Percentiles rank a stretch among this genome's conserved stretches.
phyloP scores from a whole-genome alignment of 306 rosid species.

The Medicago ruthenica region DNA sequence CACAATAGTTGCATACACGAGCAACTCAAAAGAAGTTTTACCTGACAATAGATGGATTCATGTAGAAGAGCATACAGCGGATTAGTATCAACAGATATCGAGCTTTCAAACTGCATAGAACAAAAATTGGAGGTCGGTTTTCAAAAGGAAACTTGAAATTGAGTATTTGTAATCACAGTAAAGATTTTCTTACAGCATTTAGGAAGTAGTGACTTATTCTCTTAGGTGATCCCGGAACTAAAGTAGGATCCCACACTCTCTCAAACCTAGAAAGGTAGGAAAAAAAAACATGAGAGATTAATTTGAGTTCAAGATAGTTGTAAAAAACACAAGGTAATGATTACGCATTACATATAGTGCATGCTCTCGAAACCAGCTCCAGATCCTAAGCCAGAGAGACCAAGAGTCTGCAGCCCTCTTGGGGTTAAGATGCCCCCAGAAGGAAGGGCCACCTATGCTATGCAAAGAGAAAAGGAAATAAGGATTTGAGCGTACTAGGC shows the following conservation, averaged over 20 bases:
- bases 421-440: slow-evolving; percentile 92
- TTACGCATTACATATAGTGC: slow-evolving; percentile 77
- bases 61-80: slow-evolving; percentile 88
- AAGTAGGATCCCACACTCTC: slow-evolving; percentile 89
- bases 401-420: slow-evolving; percentile 85
- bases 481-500: slow-evolving; percentile 29
- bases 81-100: slow-evolving; percentile 62
- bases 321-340: not conserved
- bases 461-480: slow-evolving; percentile 38
- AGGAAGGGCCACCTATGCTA: slow-evolving; percentile 81
- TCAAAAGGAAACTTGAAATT: slow-evolving; percentile 39
- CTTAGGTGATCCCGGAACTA: slow-evolving; percentile 81
- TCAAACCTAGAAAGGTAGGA: slow-evolving; percentile 68
- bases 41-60: slow-evolving; percentile 92
- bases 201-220: slow-evolving; percentile 77
- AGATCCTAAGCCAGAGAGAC: slow-evolving; percentile 81
- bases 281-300: slow-evolving; percentile 35
- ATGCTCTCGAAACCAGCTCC: slow-evolving; percentile 88
- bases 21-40: slow-evolving; percentile 40
- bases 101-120: slow-evolving; percentile 72
- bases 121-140: slow-evolving; percentile 38
- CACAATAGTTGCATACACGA: slow-evolving; percentile 3
- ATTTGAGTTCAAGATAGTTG: slow-evolving; percentile 14
- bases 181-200: slow-evolving; percentile 64
- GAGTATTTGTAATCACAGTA: slow-evolving; percentile 34